Conservation (phyloP, 176 grass and related monocot species). For the Rhipidocladum racemiflorum region DNA sequence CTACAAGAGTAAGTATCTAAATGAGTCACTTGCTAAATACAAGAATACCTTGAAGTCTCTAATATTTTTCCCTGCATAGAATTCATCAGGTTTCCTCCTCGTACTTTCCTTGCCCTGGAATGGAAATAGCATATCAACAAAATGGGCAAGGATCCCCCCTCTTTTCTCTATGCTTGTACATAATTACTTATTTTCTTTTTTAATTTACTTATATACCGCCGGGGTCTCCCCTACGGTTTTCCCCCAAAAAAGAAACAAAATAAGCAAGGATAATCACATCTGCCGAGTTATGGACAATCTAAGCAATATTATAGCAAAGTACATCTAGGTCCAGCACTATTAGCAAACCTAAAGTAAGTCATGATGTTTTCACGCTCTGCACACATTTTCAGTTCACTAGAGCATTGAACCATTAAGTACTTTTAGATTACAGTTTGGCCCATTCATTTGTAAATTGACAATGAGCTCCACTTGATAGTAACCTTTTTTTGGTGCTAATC, state of each 20-base stretch:
- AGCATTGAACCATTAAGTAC: neutral
- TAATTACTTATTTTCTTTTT: neutral
- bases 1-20: neutral
- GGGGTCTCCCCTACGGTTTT: neutral
- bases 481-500: no score
- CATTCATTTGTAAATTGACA: neutral
- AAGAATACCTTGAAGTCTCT: conserved; percentile 61
- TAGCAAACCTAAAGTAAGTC: neutral
- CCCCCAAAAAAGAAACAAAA: neutral
- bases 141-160: neutral
- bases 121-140: conserved; percentile 10
- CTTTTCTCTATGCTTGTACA: neutral
- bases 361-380: neutral
- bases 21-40: neutral
- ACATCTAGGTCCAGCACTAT: neutral
- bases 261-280: neutral
- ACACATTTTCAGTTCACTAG: neutral
- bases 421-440: neutral
- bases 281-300: neutral
- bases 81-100: conserved; percentile 51
- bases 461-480: neutral
- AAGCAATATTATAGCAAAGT: neutral
- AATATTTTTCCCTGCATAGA: conserved; percentile 56
- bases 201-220: neutral
- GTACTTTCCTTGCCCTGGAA: conserved; percentile 50